phyloP scores from a whole-genome alignment of 306 rosid species.

The Vicia sativa region DNA sequence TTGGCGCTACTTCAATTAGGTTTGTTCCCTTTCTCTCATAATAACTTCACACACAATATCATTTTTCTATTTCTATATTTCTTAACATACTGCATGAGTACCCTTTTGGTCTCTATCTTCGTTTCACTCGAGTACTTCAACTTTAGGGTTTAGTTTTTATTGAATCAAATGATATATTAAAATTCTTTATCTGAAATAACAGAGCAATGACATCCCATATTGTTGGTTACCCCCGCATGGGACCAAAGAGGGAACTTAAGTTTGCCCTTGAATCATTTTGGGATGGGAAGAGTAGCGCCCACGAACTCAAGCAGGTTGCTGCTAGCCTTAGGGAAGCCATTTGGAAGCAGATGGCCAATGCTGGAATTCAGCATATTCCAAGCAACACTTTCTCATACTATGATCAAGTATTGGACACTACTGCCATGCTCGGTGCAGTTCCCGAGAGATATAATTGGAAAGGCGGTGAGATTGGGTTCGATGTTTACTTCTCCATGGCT shows the following conservation, averaged over 20 bases:
- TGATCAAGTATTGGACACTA: constrained; percentile 83
- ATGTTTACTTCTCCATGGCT: constrained; percentile 83
- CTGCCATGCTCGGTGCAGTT: constrained; percentile 87
- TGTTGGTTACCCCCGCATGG: constrained; percentile 90
- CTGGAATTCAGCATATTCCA: constrained; percentile 74
- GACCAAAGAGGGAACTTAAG: constrained; percentile 70
- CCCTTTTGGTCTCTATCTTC: background rate
- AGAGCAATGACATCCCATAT: constrained; percentile 82
- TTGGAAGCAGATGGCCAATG: constrained; percentile 83
- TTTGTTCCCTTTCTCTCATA: constrained; percentile 1
- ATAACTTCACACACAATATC: background rate
- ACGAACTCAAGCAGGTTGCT: constrained; percentile 63
- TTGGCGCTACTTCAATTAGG: constrained; percentile 43
- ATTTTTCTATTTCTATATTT: background rate
- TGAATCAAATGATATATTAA: constrained; percentile 6
- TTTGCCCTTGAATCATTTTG: constrained; percentile 78
- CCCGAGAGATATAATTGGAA: constrained; percentile 79
- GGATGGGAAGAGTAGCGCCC: constrained; percentile 77
- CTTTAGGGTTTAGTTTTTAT: constrained; percentile 14
- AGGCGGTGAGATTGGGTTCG: constrained; percentile 72
- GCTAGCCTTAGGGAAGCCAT: constrained; percentile 64
- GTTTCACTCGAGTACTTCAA: background rate
- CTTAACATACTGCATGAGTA: background rate
- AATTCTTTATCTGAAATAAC: constrained; percentile 32
- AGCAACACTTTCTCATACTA: constrained; percentile 87